Base-by-base conservation (phyloP, 345 rosid species). In the Schrenkiella parvula region DNA sequence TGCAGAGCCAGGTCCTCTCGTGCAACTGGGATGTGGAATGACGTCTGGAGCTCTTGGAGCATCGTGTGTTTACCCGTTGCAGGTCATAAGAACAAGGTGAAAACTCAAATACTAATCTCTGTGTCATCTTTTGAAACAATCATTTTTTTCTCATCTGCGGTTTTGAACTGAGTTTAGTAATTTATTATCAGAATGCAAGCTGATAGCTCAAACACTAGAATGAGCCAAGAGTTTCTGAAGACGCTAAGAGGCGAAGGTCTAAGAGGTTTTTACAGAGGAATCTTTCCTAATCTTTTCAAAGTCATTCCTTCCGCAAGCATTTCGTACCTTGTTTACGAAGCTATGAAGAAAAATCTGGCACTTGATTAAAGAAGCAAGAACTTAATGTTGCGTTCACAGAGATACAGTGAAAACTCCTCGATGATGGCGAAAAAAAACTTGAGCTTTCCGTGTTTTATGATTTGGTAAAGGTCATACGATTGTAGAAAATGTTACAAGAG, bases 41-140 rank as follows among this genome's bases (percentile, higher is more conserved):
- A 72, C 89, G 18, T 91, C 99, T 4, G 98, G 92, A 79, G 88
- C 89, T 66, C 85, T 91, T 47, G 99, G 97, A 64, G 99, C 99
- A 74, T 82, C 96, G 4, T 89, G 96, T 73, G 98, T 88, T 58
- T 95, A 95, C 81, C 98, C 99, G 2, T 84, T 95, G 78, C 99
- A 91, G 79, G 96, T 95, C 71, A 69, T 95, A 46, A 71, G 99
- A 82, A 95, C 99, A 54, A 89, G 98, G 98, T 95, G 84, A 23
- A 65, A 46, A 38, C 42, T 21, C 21, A 48, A 28, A 65, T 11
- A 11, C 38, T 47, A 42, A 19, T 18, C 37, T 19, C 43, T 11
- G 21, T 19, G 26, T 14, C 17, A 51, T 70, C 47, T 44, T 26
- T 19, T 61, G 22, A 23, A 28, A 19, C 31, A 28, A 5, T 28